Evolutionary conservation across 345 rosid genomes (phyloP).

Genomic region (Leavenworthia alabamica): DNA sequence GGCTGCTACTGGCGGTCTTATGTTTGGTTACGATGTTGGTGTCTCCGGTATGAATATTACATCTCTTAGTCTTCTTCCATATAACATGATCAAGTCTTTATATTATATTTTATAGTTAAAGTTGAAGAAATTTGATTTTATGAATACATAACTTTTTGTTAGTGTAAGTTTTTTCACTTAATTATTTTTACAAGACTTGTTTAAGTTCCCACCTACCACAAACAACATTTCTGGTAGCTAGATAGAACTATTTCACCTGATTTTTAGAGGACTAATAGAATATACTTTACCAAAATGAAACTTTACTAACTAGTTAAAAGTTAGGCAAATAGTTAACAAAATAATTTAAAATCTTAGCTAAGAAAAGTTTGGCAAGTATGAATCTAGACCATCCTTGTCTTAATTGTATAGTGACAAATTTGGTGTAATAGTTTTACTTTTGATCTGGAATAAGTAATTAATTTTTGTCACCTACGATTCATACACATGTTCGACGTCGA

Average conservation of each 20-base stretch:
- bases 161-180: neutral
- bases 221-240: neutral
- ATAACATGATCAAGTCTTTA: neutral
- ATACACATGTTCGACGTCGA: neutral
- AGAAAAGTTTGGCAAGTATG: neutral
- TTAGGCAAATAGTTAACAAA: neutral
- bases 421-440: neutral
- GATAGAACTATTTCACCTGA: slow-evolving; percentile 7
- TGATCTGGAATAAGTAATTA: neutral
- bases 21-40: slow-evolving; percentile 95
- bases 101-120: neutral
- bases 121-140: neutral
- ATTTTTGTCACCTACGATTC: neutral
- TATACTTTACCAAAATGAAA: neutral
- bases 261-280: neutral
- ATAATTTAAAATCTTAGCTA: neutral
- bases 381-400: neutral
- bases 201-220: slow-evolving; percentile 5
- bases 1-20: slow-evolving; percentile 98
- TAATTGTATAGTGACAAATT: neutral
- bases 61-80: neutral
- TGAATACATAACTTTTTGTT: neutral
- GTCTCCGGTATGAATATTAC: slow-evolving; percentile 54
- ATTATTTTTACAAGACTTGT: neutral
- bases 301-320: neutral